A percentile compares a stretch with the other conserved stretches of the same genome.
Conservation (phyloP, 306 rosid genomes). For the Citrullus mucosospermus region DNA sequence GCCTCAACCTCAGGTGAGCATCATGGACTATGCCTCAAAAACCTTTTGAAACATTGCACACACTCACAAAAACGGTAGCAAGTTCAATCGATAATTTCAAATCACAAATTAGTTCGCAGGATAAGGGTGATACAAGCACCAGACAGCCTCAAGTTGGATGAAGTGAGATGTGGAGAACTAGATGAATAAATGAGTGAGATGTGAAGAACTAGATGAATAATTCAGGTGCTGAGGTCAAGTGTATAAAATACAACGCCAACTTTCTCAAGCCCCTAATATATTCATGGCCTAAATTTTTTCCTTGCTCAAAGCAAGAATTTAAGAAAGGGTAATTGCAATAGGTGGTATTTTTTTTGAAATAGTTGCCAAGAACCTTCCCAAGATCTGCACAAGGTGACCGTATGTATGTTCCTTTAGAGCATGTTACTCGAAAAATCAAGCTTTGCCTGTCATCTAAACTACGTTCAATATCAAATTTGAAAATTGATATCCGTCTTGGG, state of each 20-base stretch:
- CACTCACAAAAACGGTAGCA: too few relatives aligned
- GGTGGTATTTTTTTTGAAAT: not conserved
- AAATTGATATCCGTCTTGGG: slow-evolving; percentile 78
- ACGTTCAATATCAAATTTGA: slow-evolving; percentile 80
- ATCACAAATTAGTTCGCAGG: not conserved
- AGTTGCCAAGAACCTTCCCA: slow-evolving; percentile 95
- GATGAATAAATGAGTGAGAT: not conserved
- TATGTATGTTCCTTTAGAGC: slow-evolving; percentile 92
- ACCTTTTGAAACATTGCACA: not conserved
- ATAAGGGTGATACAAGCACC: not conserved
- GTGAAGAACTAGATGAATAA: too few relatives aligned
- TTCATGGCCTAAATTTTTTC: not conserved
- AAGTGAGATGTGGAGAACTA: not conserved
- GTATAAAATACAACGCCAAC: not conserved
- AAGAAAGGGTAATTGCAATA: not conserved
- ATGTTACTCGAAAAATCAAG: slow-evolving; percentile 73
- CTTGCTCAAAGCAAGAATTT: not conserved
- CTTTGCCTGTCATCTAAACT: slow-evolving; percentile 94
- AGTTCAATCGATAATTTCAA: not conserved
- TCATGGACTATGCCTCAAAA: not conserved
- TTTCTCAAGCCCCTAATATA: not conserved
- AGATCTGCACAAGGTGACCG: slow-evolving; percentile 87
- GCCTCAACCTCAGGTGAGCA: not conserved
- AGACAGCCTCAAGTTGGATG: not conserved
- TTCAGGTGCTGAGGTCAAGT: not conserved